Base-by-base conservation (phyloP, 495 filamentous ascomycete species). In the Elasticomyces elasticus region DNA sequence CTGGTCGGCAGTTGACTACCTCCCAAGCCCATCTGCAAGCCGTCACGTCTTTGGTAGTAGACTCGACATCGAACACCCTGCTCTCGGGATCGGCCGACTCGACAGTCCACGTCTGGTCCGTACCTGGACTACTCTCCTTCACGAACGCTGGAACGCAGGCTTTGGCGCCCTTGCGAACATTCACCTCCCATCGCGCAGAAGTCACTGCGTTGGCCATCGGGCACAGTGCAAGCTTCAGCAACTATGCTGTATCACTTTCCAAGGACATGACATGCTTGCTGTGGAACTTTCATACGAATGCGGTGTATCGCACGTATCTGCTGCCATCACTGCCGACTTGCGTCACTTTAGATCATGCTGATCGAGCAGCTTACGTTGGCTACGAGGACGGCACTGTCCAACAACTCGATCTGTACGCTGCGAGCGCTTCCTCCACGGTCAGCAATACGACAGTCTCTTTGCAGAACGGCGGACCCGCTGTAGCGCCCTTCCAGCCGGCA, bases 11-110 rank as follows among this genome's bases (percentile, higher is more conserved):
- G 71, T 78, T 95, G 44, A 84, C 86, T 17, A 94, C 92, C n/a
- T 80, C 85, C 10, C 78, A 85, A 51, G 83, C 86, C 44, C 92
- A 98, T 74, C 77, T 98, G 30, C 89, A 94, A 66, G 74, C 83
- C 28, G 82, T 95, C 9, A 88, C 87, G 15, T 80, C 80, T 59
- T 75, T 95, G 25, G 83, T 80, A 20, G 77, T 83, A 28, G 79
- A 83, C 62, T 78, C 81, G 31, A 85, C 79, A 41, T 82, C 80
- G 41, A 85, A 82, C 59, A 86, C 92, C 66, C 72, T 96, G 47
- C 75, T 95, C 23, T 90, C 89, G 1, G 92, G 87, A 35, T 95
- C 91, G 9, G 74, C 83, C 55, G 92, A 97, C 66, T 87, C 91
- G 13, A 89, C 84, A 62, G 76, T 95, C 47, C 84, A 94, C 67